phyloP scores from a whole-genome alignment of 2,329 filamentous ascomycete genomes.

The Kalmusia sp. region DNA sequence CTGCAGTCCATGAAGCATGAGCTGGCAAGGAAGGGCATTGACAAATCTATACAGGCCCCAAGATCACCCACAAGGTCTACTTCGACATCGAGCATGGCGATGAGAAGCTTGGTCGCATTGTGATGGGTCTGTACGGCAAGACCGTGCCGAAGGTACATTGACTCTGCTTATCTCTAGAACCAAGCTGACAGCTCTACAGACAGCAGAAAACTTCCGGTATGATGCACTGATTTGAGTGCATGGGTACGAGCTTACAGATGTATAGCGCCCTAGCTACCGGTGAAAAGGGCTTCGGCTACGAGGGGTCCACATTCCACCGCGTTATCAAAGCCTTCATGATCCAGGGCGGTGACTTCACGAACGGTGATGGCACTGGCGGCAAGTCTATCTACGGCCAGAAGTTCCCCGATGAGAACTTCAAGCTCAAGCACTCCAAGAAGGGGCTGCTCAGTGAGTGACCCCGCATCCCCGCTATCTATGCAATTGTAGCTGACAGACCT shows the following conservation, averaged over 20 bases:
- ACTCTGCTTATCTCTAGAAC: background rate
- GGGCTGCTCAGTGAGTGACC: constrained; percentile 70
- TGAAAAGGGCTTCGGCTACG: constrained; percentile 85
- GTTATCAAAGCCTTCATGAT: constrained; percentile 94
- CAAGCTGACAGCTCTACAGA: constrained; percentile 50
- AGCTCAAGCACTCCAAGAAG: constrained; percentile 88
- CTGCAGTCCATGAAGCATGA: background rate
- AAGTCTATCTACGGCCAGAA: constrained; percentile 88
- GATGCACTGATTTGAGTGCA: background rate
- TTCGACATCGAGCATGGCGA: constrained; percentile 84
- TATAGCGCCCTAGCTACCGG: constrained; percentile 80
- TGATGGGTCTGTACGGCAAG: constrained; percentile 86
- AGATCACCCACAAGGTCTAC: constrained; percentile 94
- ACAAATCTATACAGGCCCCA: constrained; percentile 66
- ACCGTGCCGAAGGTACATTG: constrained; percentile 74
- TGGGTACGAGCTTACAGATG: constrained; percentile 17
- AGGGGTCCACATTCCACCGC: constrained; percentile 85
- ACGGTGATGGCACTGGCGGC: constrained; percentile 80
- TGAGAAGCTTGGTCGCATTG: constrained; percentile 74
- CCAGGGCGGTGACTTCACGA: constrained; percentile 88
- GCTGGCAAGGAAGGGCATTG: background rate
- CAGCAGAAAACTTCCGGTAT: constrained; percentile 69
- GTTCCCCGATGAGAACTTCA: constrained; percentile 93
- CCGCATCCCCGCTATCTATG: background rate
- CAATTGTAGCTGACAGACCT: constrained; percentile 15